phyloP scores from a whole-genome alignment of 2,329 filamentous ascomycete species.

The Fusarium proliferatum region DNA sequence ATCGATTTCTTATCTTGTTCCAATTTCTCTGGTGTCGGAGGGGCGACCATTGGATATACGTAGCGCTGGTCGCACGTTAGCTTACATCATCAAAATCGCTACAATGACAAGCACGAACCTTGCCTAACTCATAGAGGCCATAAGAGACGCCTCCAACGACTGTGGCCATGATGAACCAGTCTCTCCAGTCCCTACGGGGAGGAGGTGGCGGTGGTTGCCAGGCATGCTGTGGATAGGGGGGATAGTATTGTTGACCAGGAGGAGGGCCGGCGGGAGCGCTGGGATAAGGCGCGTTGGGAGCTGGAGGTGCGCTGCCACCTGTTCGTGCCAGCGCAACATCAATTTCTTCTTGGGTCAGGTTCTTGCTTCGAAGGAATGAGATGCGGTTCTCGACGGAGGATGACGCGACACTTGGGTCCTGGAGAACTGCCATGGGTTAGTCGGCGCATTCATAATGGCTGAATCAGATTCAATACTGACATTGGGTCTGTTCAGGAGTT shows the following conservation, averaged over 20 bases:
- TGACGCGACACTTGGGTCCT: constrained; percentile 89
- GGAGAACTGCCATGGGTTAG: constrained; percentile 73
- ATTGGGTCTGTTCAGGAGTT: constrained; percentile 52
- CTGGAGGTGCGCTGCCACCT: constrained; percentile 65
- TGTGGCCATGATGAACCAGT: constrained; percentile 99
- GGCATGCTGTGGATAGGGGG: constrained; percentile 62
- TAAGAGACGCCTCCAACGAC: constrained; percentile 91
- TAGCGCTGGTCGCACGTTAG: constrained; percentile 73
- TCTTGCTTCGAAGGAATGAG: constrained; percentile 94
- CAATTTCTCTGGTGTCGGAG: constrained; percentile 91
- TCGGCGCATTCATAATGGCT: neutral
- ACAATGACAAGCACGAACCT: constrained; percentile 63
- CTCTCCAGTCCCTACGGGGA: constrained; percentile 91
- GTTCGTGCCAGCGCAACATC: constrained; percentile 83
- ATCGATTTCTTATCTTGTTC: constrained; percentile 94
- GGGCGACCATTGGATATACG: constrained; percentile 88
- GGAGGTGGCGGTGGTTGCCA: constrained; percentile 70
- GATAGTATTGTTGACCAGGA: constrained; percentile 60
- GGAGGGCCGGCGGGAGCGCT: constrained; percentile 57
- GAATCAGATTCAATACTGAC: constrained; percentile 48
- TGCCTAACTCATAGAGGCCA: constrained; percentile 86
- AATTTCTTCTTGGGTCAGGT: constrained; percentile 95
- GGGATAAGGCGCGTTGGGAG: constrained; percentile 54
- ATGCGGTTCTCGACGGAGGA: constrained; percentile 94
- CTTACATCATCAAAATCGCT: neutral